Conservation (phyloP, 768 basidiomycete genomes). For the Hirschioporus abietinus region DNA sequence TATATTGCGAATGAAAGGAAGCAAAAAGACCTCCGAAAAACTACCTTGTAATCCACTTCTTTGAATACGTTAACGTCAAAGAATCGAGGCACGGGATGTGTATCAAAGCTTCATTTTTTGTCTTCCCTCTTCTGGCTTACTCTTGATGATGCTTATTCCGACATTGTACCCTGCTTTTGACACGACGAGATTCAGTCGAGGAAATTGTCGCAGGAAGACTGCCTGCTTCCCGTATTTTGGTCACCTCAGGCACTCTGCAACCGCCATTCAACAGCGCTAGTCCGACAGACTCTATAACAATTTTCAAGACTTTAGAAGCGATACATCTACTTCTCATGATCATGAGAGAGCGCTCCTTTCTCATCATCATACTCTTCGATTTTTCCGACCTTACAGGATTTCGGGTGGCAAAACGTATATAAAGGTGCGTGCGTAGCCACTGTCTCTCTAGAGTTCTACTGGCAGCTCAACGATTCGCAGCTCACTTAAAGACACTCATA, state of each 20-base stretch:
- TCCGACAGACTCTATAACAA: background rate
- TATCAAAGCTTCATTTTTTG: background rate
- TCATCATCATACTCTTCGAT: too few relatives aligned
- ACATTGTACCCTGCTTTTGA: background rate
- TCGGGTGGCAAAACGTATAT: background rate
- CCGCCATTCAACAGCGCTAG: background rate
- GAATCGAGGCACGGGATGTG: background rate
- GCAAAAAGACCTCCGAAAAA: background rate
- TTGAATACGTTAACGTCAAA: background rate
- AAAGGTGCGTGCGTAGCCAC: background rate
- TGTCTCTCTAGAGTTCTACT: background rate
- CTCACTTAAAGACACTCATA: background rate
- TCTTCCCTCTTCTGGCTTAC: background rate
- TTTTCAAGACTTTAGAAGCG: background rate
- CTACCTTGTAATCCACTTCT: background rate
- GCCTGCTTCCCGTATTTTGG: background rate
- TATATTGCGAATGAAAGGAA: background rate
- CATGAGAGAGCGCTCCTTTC: background rate
- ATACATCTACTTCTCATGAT: background rate
- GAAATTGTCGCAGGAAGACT: background rate
- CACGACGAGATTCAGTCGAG: background rate
- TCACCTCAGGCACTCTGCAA: background rate
- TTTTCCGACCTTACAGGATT: too few relatives aligned
- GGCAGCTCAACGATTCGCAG: background rate
- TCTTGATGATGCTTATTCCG: background rate